These are phyloP conservation scores for Ophiostoma novo-ulmi DNA, from an alignment of 2,329 filamentous ascomycete species.

Conservation along the genomic window DNA sequence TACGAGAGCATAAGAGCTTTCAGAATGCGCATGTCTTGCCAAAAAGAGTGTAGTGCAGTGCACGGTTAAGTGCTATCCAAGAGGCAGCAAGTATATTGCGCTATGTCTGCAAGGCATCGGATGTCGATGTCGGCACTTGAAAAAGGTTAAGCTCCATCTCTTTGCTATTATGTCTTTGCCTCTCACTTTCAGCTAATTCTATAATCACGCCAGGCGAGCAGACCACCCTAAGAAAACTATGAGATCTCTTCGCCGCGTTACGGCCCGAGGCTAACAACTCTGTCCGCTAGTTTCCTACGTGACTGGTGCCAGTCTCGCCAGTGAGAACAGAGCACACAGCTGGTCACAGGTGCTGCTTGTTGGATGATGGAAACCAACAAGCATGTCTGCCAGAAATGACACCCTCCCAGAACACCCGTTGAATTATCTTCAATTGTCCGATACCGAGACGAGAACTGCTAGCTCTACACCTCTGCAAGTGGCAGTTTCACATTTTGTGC, in stretches of 20 bases:
- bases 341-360: neutral
- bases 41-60: slow-evolving; percentile 1
- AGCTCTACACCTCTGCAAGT: slow-evolving; percentile 23
- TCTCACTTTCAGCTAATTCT: neutral
- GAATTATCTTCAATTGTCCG: slow-evolving; percentile 15
- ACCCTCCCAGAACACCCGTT: slow-evolving; percentile 4
- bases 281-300: no score
- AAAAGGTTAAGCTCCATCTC: neutral
- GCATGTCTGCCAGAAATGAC: neutral
- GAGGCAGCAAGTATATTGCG: neutral
- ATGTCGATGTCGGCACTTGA: slow-evolving; percentile 3
- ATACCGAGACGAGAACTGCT: slow-evolving; percentile 20
- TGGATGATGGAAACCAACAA: neutral
- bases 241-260: neutral
- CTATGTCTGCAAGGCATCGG: neutral
- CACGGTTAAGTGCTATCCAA: neutral
- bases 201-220: neutral
- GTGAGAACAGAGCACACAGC: no score
- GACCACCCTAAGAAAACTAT: neutral
- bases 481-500: slow-evolving; percentile 35
- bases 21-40: slow-evolving; percentile 3
- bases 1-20: slow-evolving; percentile 1
- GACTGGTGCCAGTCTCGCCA: no score
- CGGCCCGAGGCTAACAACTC: neutral
- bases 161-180: neutral